Evolutionary conservation across 2,329 filamentous ascomycete genomes (phyloP), one percentile per base, ranked within the genome.

Genomic region (Monilinia vaccinii-corymbosi): DNA sequence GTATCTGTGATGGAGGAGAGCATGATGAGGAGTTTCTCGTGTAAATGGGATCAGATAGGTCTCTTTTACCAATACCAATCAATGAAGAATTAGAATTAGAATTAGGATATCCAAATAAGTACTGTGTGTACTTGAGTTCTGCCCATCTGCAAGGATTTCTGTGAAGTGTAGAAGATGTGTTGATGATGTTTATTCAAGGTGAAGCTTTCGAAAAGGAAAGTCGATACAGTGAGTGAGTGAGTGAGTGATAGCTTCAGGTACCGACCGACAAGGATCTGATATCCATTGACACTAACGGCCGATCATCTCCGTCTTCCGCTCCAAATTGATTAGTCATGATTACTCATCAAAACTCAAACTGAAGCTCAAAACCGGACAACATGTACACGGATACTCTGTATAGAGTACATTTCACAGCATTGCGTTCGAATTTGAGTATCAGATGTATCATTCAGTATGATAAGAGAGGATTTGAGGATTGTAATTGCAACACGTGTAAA

Each of bases 21-120:
- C 51, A 59, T 59, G n/a, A 31, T 71, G n/a, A 9, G 38, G 18
- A 40, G 38, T 7, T 40, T 44, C n/a, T 10, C 36, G 32, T 21
- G 25, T 49, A 7, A 23, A 56, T n/a, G 13, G 34, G 25, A 52
- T 14, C 0, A n/a, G n/a, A n/a, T n/a, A n/a, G n/a, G n/a, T n/a
- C n/a, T n/a, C n/a, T n/a, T n/a, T n/a, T n/a, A n/a, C 2, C 10
- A 11, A 1, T 21, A 4, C 25, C 28, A 36, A 25, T 16, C 5
- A 13, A 47, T 56, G 42, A 10, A 34, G 28, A 7, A 14, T 34
- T 28, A 4, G 5, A 21, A 23, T 18, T 7, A 34, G 28, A 7
- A 14, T 34, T 28, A 4, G 5, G 16, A 23, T 18, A n/a, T 38
- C 32, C 23, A 40, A 56, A 46, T n/a, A n/a, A n/a, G n/a, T n/a